phyloP scores from a whole-genome alignment of 441 rosid species.

The Brassica balearica region DNA sequence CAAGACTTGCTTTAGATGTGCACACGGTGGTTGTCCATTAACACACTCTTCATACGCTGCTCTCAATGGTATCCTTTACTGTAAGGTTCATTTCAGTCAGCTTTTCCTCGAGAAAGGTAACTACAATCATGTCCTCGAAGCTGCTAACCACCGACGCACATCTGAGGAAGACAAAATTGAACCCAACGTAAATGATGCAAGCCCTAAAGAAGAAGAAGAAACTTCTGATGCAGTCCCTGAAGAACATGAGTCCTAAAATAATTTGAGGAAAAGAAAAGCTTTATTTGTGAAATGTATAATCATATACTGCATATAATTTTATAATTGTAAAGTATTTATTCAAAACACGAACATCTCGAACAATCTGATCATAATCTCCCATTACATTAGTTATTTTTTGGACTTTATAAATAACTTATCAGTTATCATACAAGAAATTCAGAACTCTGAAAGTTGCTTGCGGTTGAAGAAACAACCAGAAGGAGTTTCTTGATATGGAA shows the following conservation, averaged over 20 bases:
- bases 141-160: neutral
- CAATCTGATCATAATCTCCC: neutral
- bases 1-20: slow-evolving; percentile 4
- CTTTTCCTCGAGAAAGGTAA: neutral
- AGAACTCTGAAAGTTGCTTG: slow-evolving; percentile 45
- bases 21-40: neutral
- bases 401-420: neutral
- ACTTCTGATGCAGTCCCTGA: neutral
- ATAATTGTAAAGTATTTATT: too few relatives aligned
- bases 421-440: neutral
- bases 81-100: neutral
- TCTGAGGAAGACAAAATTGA: neutral
- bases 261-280: neutral
- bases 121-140: neutral
- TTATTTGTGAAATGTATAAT: neutral
- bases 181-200: neutral
- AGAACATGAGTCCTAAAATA: neutral
- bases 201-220: neutral
- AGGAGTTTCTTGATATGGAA: slow-evolving; percentile 50
- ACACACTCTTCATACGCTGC: slow-evolving; percentile 4
- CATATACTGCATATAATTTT: too few relatives aligned
- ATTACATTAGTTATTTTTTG: neutral
- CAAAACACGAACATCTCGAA: neutral
- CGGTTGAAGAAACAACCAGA: slow-evolving; percentile 54
- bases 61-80: slow-evolving; percentile 3